phyloP scores from a whole-genome alignment of 176 grass and related monocot genomes.

The Paspalum notatum region DNA sequence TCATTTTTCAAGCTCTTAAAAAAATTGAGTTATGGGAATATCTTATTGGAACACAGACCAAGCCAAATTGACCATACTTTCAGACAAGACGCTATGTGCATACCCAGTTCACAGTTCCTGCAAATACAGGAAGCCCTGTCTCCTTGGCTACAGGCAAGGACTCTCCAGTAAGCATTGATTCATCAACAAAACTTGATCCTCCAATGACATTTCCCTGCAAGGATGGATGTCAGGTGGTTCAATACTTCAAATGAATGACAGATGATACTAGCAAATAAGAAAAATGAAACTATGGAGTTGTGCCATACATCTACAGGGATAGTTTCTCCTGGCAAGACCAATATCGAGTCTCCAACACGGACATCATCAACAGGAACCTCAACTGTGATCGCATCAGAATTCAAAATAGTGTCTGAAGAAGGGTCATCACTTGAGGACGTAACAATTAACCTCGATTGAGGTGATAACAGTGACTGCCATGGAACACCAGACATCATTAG shows the following conservation, averaged over 20 bases:
- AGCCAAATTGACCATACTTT: conserved; percentile 1
- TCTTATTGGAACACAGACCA: background rate
- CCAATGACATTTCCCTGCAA: conserved; percentile 75
- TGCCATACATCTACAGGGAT: conserved; percentile 92
- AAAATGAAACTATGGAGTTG: conserved; percentile 10
- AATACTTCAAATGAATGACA: conserved; percentile 15
- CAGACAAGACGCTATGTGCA: conserved; percentile 14
- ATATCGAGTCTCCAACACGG: conserved; percentile 86
- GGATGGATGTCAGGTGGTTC: background rate
- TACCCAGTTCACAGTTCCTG: conserved; percentile 99
- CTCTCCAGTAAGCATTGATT: conserved; percentile 99
- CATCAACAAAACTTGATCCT: conserved; percentile 92
- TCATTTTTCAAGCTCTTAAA: background rate
- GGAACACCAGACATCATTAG: conserved; percentile 33
- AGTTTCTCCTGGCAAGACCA: conserved; percentile 94
- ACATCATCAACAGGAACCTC: conserved; percentile 94
- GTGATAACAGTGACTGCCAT: conserved; percentile 90
- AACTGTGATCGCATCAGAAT: conserved; percentile 78
- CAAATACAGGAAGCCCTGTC: conserved; percentile 76
- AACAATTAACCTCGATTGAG: conserved; percentile 81
- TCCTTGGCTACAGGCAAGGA: conserved; percentile 94
- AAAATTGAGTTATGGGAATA: background rate
- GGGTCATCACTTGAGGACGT: conserved; percentile 66
- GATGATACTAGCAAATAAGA: conserved; percentile 35
- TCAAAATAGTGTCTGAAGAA: conserved; percentile 59